Percentiles rank a stretch among this genome's conserved stretches.
These are phyloP conservation scores for Dissophora ornata DNA, from an alignment of 192 early-diverging fungal genomes.

Conservation along the genomic window DNA sequence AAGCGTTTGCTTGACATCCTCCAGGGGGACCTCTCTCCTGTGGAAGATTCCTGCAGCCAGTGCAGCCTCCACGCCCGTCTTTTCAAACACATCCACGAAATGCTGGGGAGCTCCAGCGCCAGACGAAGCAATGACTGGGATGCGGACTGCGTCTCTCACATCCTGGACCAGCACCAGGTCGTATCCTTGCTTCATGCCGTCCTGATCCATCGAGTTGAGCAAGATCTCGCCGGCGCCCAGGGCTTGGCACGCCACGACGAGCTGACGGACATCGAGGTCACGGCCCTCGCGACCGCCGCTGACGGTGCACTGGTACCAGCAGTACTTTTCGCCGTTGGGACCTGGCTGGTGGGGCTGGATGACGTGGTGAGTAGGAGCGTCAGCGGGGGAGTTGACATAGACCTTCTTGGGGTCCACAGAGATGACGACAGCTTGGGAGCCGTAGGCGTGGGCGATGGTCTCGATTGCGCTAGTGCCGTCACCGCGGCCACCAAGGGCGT, in stretches of 20 bases:
- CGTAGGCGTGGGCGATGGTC: slow-evolving; percentile 93
- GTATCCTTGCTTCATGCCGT: slow-evolving; percentile 98
- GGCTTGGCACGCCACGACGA: slow-evolving; percentile 87
- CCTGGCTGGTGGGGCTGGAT: slow-evolving; percentile 79
- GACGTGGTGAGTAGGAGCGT: slow-evolving; percentile 80
- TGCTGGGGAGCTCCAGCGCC: slow-evolving; percentile 91
- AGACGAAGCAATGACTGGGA: slow-evolving; percentile 98
- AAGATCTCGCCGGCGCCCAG: slow-evolving; percentile 98
- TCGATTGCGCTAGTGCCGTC: slow-evolving; percentile 91
- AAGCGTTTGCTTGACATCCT: slow-evolving; percentile 84
- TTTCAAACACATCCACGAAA: slow-evolving; percentile 88
- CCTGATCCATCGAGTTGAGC: slow-evolving; percentile 99
- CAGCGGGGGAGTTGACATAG: slow-evolving; percentile 83
- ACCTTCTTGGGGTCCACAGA: slow-evolving; percentile 97
- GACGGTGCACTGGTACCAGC: slow-evolving; percentile 99
- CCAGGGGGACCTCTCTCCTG: slow-evolving; percentile 91
- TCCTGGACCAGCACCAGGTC: slow-evolving; percentile 87
- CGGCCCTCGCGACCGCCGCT: slow-evolving; percentile 96
- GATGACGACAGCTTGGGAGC: slow-evolving; percentile 97
- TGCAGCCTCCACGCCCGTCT: slow-evolving; percentile 92
- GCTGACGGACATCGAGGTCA: slow-evolving; percentile 92
- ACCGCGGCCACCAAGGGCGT: slow-evolving; percentile 59
- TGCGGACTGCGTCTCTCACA: slow-evolving; percentile 82
- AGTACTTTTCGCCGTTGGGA: slow-evolving; percentile 92
- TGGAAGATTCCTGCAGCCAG: slow-evolving; percentile 99